A percentile compares a stretch with the other conserved stretches of the same genome.
phyloP scores from a whole-genome alignment of 2,329 filamentous ascomycete species.

The Trichoderma koningii region DNA sequence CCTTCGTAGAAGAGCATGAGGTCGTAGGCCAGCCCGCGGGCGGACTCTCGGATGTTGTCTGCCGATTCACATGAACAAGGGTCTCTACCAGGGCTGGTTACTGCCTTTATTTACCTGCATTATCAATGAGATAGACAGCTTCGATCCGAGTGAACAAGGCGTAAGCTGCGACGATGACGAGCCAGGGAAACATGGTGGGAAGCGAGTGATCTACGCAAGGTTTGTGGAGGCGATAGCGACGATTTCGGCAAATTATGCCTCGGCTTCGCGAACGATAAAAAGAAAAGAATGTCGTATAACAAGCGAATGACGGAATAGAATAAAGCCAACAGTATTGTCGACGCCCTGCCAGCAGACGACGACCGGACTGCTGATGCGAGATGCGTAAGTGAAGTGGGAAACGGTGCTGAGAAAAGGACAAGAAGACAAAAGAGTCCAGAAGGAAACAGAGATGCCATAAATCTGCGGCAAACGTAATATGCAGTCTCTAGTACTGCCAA shows the following conservation, averaged over 20 bases:
- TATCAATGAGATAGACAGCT: not conserved
- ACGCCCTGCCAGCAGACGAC: slow-evolving; percentile 15
- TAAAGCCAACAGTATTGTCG: not conserved
- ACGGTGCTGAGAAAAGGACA: not conserved
- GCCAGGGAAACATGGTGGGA: not conserved
- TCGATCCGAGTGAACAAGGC: not conserved
- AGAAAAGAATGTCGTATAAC: not conserved
- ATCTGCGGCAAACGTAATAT: not conserved
- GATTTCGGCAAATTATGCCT: not conserved
- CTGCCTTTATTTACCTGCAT: not conserved
- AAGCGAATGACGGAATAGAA: not conserved
- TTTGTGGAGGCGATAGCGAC: not conserved
- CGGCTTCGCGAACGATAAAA: too few species aligned
- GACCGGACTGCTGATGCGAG: not conserved
- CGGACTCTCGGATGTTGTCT: slow-evolving; percentile 52
- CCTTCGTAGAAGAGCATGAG: slow-evolving; percentile 55
- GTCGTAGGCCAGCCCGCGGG: slow-evolving; percentile 53
- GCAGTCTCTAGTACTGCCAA: not conserved
- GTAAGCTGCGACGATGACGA: not conserved
- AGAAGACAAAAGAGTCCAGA: not conserved
- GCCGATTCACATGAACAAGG: not conserved
- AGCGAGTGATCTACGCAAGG: not conserved
- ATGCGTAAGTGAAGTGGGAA: not conserved
- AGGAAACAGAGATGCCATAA: not conserved
- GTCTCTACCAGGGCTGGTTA: accelerated